Percentiles rank a stretch among this genome's conserved stretches.
Conservation (phyloP, 1,284 basidiomycete species). For the Xanthoconium separans region DNA sequence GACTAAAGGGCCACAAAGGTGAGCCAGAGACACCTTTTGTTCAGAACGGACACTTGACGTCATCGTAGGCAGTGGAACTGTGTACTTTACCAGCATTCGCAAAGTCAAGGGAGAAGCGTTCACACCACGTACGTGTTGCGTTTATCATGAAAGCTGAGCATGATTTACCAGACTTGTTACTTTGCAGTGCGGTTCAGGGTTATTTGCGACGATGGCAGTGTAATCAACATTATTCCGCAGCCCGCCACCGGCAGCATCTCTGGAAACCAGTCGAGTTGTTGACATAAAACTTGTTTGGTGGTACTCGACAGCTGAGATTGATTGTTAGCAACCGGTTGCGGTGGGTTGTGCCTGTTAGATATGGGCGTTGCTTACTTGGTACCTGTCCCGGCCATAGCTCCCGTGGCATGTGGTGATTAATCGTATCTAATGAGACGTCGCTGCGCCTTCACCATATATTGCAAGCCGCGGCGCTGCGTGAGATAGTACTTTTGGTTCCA, state of each 20-base stretch:
- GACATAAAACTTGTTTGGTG: background rate
- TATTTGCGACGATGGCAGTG: conserved; percentile 61
- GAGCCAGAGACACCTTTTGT: conserved; percentile 9
- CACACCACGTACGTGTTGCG: conserved; percentile 54
- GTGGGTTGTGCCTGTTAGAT: background rate
- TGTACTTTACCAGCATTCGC: conserved; percentile 79
- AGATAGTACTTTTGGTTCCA: background rate
- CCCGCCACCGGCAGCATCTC: background rate
- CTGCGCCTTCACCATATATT: no score
- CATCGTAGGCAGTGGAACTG: conserved; percentile 58
- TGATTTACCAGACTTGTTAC: background rate
- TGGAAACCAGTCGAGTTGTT: background rate
- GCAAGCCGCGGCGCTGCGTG: no score
- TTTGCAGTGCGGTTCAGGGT: conserved; percentile 65
- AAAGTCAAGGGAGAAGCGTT: conserved; percentile 73
- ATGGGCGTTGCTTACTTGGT: no score
- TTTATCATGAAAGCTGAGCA: background rate
- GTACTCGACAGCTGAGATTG: background rate
- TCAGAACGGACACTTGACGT: background rate
- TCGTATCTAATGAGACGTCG: no score
- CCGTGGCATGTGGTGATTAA: no score
- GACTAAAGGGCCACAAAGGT: conserved; percentile 71
- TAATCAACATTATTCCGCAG: conserved; percentile 37
- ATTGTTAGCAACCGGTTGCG: background rate
- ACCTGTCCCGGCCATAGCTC: background rate